Evolutionary conservation across 169 alveolate genomes (phyloP), one percentile per base, ranked within the genome.

Genomic region (Plasmodium relictum): DNA sequence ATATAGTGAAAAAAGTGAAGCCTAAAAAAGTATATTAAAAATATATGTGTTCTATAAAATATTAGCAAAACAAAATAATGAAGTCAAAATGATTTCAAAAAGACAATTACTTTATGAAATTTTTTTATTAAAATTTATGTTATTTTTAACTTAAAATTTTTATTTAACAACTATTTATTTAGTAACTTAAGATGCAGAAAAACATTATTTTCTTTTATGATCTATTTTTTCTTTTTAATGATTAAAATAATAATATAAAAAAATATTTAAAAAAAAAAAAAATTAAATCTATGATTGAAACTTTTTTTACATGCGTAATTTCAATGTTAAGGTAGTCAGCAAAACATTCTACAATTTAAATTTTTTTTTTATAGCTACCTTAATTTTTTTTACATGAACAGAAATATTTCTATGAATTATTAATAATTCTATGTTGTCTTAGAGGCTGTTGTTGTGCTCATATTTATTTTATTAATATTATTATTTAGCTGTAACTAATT

Each of bases 281-380:
- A 73, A 54, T 39, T 18, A 56, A 73, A 61, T 20, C 37, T 39
- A 31, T 18, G 45, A 73, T 58, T 58, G 6, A 73, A 73, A 44
- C 88, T 61, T 58, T n/a, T 9, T 16, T 41, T 73, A 59, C 72
- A 73, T 58, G 59, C 72, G 58, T 58, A 73, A 44, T 37, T 59
- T 18, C 65, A 73, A 54, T 39, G 88, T 41, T 39, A 58, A 73
- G 22, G 42, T 20, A 73, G 18, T 39, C 37, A 39, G 48, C 45
- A 48, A 58, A 73, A 31, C 59, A 52, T 58, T 41, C 58, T 31
- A 6, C 24, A 73, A 73, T 16, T 73, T 42, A 61, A 48, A 37
- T 73, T 61, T 73, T 73, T 73, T 63, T 63, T 63, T 63, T 63
- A 63, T 63, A 63, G 73, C 73, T 63, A 31, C 52, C 52, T 48